These are phyloP conservation scores for Paspalum notatum DNA, from an alignment of 176 grass and related monocot genomes.

Conservation along the genomic window DNA sequence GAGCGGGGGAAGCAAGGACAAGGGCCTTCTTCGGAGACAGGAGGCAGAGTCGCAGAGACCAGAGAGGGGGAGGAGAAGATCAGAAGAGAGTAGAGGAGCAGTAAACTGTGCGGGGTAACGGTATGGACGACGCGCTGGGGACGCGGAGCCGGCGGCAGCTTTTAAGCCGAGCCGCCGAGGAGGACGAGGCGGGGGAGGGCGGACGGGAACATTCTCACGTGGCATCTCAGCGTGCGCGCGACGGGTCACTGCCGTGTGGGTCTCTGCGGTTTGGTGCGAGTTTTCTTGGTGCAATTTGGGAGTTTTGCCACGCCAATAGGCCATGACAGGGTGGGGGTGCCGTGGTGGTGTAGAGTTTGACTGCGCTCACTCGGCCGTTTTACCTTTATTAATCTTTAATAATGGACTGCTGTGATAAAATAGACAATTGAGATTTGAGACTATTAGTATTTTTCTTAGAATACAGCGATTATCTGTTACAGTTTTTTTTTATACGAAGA, in stretches of 20 bases:
- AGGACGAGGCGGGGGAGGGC: background rate
- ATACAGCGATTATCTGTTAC: too few species aligned
- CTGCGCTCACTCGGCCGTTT: background rate
- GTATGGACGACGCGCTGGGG: slow-evolving; percentile 35
- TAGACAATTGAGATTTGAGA: too few species aligned
- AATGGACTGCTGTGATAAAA: too few species aligned
- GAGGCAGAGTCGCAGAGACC: background rate
- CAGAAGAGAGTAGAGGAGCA: slow-evolving; percentile 2
- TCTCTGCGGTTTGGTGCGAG: background rate
- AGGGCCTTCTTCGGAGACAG: slow-evolving; percentile 8
- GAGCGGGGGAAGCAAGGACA: background rate
- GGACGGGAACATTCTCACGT: slow-evolving; percentile 28
- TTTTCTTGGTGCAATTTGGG: slow-evolving; percentile 12
- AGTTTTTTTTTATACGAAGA: too few species aligned
- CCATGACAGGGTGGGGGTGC: too few species aligned
- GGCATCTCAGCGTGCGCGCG: background rate
- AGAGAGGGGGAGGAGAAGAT: background rate
- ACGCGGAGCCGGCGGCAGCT: slow-evolving; percentile 37
- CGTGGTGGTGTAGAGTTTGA: slow-evolving; percentile 1
- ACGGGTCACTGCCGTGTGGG: background rate
- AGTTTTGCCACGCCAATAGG: background rate
- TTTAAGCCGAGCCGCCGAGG: slow-evolving; percentile 25
- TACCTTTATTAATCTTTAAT: too few species aligned
- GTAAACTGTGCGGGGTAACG: slow-evolving; percentile 62
- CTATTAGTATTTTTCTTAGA: too few species aligned